Base-by-base conservation (phyloP, 2,329 filamentous ascomycete genomes). In the Fusarium sp. region DNA sequence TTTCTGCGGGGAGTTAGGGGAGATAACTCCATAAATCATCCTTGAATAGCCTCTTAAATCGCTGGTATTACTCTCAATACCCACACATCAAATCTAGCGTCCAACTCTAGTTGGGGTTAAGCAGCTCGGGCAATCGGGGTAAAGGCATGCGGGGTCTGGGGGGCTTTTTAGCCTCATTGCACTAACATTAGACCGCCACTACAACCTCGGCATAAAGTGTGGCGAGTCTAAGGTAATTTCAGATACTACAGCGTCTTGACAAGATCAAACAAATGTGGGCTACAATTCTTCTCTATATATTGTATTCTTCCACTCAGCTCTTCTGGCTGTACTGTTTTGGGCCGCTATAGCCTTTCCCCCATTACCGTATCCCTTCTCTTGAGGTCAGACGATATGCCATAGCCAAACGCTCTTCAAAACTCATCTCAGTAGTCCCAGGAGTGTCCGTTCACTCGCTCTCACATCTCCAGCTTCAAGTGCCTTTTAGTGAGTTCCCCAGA, bases 71-170 rank as follows among this genome's bases (percentile, higher is more conserved):
- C 66, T 57, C 31, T 18, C 55, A 50, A 33, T 41, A 43, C 54
- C 24, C 24, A 46, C 60, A n/a, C 28, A 55, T 41, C 26, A 42
- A 31, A 35, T 41, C 24, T 68, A 64, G 65, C 48, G 48, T 24
- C 48, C 8, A 29, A 12, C 26, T 33, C 39, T 29, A 39, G 58
- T 65, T 65, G 63, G 58, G 54, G 68, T 63, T 58, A 26, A 37
- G 48, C 41, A 37, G 58, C 63, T 75, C 71, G 73, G 73, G 53
- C 47, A 54, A 61, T 75, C 73, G 73, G 73, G 72, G 56, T 57
- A 75, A 71, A 66, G 58, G 29, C 44, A 54, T 74, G 71, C 73
- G 73, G 71, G 67, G 70, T 54, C 54, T 24, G 31, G 37, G 58
- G 29, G 42, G 9, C 50, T 35, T 46, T 59, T 29, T 41, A 21